phyloP scores from a whole-genome alignment of 2,329 filamentous ascomycete genomes.

The Acrodontium crateriforme region DNA sequence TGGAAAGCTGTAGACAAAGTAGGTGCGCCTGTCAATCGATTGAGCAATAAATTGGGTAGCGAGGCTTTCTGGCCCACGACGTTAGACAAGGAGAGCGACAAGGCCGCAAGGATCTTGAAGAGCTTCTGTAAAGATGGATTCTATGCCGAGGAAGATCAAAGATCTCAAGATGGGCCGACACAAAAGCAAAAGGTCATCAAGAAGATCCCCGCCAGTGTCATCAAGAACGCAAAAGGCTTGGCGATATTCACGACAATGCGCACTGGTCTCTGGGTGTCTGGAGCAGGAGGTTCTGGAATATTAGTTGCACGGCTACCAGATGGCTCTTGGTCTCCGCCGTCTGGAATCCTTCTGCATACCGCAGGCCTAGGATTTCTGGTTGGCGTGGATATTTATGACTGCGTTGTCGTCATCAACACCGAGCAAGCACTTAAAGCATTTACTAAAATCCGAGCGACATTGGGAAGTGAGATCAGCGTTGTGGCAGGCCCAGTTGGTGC shows the following conservation, averaged over 20 bases:
- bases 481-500: constrained; percentile 65
- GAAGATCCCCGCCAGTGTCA: constrained; percentile 73
- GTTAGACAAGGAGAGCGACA: constrained; percentile 80
- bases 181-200: constrained; percentile 54
- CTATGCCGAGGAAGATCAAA: constrained; percentile 42
- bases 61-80: constrained; percentile 79
- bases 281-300: constrained; percentile 79
- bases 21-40: constrained; percentile 56
- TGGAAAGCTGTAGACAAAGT: constrained; percentile 55
- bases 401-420: constrained; percentile 83
- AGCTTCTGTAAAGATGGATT: constrained; percentile 79
- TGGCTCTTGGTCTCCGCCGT: constrained; percentile 82
- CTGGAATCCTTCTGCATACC: constrained; percentile 81
- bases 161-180: constrained; percentile 36
- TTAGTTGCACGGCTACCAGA: constrained; percentile 73
- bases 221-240: constrained; percentile 77
- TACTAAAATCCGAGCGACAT: constrained; percentile 60
- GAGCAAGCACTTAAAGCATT: constrained; percentile 73
- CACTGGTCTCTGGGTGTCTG: constrained; percentile 80
- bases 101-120: constrained; percentile 75
- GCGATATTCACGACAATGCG: constrained; percentile 95
- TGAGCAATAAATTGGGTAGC: constrained; percentile 67
- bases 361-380: constrained; percentile 78
- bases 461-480: constrained; percentile 69
- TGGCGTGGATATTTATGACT: constrained; percentile 91